Percentiles rank a stretch among this genome's conserved stretches.
Evolutionary conservation across 129 eudicot genomes (phyloP).

Genomic region (Arctium minus): DNA sequence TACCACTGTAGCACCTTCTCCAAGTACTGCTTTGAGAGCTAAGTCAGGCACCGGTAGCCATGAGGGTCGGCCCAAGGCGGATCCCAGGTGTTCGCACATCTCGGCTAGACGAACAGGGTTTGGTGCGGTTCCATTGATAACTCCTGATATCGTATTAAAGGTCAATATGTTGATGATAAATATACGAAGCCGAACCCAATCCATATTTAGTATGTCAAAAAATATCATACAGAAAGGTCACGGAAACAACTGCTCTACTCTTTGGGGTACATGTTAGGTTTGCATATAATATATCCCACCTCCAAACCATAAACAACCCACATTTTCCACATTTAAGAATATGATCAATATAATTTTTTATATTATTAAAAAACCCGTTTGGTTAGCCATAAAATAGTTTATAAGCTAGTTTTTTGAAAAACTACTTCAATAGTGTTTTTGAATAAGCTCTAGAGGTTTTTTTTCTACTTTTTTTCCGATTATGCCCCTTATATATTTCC

Average conservation of each 20-base stretch:
- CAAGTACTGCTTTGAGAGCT: conserved; percentile 92
- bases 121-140: conserved; percentile 94
- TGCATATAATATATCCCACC: background rate
- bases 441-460: background rate
- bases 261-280: too few relatives aligned
- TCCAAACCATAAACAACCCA: background rate
- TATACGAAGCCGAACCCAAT: background rate
- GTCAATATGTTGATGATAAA: background rate
- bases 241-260: background rate
- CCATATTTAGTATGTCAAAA: background rate
- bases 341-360: background rate
- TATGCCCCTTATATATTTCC: background rate
- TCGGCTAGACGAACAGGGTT: conserved; percentile 85
- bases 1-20: conserved; percentile 97
- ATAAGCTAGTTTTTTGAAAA: background rate
- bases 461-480: background rate
- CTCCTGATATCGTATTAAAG: conserved; percentile 46
- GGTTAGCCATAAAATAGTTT: too few relatives aligned
- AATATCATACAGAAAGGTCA: background rate
- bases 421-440: background rate
- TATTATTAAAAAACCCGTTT: background rate
- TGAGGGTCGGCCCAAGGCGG: conserved; percentile 85
- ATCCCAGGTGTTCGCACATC: conserved; percentile 80
- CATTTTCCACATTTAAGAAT: background rate
- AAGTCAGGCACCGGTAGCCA: conserved; percentile 98